Evolutionary conservation across 2,329 filamentous ascomycete genomes (phyloP), one percentile per base, ranked within the genome.

Genomic region (Apiospora malaysiana): DNA sequence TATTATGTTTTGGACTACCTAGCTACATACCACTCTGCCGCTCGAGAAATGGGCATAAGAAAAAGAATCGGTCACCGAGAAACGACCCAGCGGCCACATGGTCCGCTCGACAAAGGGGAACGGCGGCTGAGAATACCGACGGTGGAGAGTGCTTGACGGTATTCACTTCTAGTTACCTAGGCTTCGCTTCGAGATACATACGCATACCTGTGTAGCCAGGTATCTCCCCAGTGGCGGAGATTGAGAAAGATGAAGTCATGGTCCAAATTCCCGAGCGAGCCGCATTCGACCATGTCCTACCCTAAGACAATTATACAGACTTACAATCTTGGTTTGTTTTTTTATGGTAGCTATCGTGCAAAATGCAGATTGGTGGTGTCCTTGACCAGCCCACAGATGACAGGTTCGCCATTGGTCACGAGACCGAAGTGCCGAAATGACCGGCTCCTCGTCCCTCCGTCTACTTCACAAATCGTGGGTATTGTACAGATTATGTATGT

Each of bases 341-440:
- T 37, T 16, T 16, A 46, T 59, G 51, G 18, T n/a, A 3, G 23
- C 25, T 18, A 18, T 63, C 7, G 27, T 59, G 21, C 51, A 56
- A 6, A 37, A 40, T 40, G 14, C 32, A 27, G 12, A 21, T 27
- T 10, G 25, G 27, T 21, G 27, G 27, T n/a, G 27, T n/a, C 18
- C 16, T 16, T 63, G 18, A 14, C 18, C 56, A 32, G n/a, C n/a
- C n/a, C 4, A 40, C 32, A 40, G 32, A 32, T 63, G 18, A 37
- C 18, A 40, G 32, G 32, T 40, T 63, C 56, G 56, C 32, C 18
- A 14, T 63, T 37, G 56, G 56, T 40, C 18, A 63, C 27, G 32
- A 63, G 56, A 32, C 32, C 56, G 56, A 63, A 63, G 32, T 63
- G 32, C 56, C 32, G 56, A 63, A 63, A 63, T 63, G 56, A 40